Conservation (phyloP, 768 basidiomycete genomes). For the Omphalotus guepiniiformis region DNA sequence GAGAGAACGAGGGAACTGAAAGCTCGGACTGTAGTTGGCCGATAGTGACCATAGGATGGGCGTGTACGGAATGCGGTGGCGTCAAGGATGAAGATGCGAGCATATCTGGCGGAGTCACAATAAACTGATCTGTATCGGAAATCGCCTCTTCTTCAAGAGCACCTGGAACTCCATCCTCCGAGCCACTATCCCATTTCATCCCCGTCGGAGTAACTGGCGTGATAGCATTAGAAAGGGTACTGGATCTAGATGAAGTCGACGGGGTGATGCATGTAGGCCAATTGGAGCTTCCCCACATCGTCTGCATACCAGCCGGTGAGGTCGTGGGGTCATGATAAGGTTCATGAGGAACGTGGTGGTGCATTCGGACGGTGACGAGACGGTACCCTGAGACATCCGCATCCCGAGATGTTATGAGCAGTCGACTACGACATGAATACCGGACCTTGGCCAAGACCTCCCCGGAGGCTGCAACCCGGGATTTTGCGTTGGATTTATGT, state of each 20-base stretch:
- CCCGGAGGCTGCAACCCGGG: conserved; percentile 28
- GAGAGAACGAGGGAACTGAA: background rate
- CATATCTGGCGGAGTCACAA: too few relatives aligned
- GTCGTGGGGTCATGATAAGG: conserved; percentile 37
- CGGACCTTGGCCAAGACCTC: conserved; percentile 36
- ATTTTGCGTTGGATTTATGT: conserved; percentile 26
- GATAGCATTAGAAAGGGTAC: too few relatives aligned
- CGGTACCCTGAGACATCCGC: conserved; percentile 3
- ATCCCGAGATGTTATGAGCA: conserved; percentile 42
- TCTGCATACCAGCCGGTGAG: conserved; percentile 27
- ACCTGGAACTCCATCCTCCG: too few relatives aligned
- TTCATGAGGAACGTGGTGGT: conserved; percentile 40
- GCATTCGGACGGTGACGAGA: conserved; percentile 21
- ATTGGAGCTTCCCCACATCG: conserved; percentile 22
- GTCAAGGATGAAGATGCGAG: background rate
- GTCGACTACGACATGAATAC: conserved; percentile 41
- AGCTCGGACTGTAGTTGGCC: background rate
- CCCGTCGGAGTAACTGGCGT: too few relatives aligned
- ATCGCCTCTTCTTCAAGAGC: too few relatives aligned
- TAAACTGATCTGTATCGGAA: too few relatives aligned
- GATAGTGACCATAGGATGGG: background rate
- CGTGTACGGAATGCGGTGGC: background rate
- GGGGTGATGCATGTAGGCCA: too few relatives aligned
- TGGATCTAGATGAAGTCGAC: too few relatives aligned
- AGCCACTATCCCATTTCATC: too few relatives aligned